These are phyloP conservation scores for Oryza meyeriana DNA, from an alignment of 176 grass and related monocot genomes.

Conservation along the genomic window DNA sequence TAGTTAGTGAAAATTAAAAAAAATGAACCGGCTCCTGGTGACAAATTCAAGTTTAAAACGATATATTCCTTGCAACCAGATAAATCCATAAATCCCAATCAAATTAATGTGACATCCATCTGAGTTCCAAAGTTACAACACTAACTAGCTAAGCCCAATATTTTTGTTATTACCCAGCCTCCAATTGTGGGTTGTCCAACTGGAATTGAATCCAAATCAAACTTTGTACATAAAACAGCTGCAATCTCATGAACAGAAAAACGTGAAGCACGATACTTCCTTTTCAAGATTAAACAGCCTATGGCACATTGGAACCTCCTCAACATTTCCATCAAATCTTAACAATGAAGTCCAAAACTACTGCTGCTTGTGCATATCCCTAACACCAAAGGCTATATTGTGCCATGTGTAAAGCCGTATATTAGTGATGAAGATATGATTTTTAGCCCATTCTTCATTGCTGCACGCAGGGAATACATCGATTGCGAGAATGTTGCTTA, in stretches of 20 bases:
- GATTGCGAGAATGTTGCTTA: slow-evolving; percentile 14
- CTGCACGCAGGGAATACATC: background rate
- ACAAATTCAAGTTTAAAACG: background rate
- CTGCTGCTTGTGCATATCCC: background rate
- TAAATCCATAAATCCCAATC: background rate
- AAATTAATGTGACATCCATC: background rate
- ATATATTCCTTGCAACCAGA: background rate
- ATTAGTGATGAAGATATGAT: background rate
- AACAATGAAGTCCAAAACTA: background rate
- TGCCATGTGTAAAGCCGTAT: background rate
- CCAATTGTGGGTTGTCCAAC: background rate
- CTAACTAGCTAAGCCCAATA: background rate
- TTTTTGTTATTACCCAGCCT: background rate
- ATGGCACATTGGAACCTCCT: background rate
- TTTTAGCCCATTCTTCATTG: background rate
- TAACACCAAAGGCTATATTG: background rate
- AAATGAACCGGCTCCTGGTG: background rate
- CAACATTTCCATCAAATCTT: background rate
- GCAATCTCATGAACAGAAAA: background rate
- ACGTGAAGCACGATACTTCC: background rate
- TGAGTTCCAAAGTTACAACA: background rate
- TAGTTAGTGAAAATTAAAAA: background rate
- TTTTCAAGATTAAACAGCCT: background rate
- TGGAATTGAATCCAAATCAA: background rate
- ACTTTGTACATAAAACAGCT: background rate